Evolutionary conservation across 768 basidiomycete genomes (phyloP), one percentile per base, ranked within the genome.

Genomic region (Panellus pusillus): DNA sequence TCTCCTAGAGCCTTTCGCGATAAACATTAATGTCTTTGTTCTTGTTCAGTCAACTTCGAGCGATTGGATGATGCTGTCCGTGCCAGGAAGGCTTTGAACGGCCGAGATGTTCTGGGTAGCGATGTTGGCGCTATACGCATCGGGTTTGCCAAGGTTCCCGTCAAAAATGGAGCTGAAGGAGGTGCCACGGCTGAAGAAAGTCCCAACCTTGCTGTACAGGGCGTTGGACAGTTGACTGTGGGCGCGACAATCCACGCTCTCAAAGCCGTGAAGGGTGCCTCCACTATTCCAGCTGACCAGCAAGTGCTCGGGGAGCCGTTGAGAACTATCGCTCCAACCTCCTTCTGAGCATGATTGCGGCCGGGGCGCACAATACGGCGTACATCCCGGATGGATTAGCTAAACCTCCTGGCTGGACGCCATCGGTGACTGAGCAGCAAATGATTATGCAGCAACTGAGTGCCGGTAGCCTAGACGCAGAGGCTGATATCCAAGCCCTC

Each of bases 51-150:
- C 74, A 98, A 99, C 68, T 98, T 98, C 69, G 96, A 99, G 71
- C 86, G 93, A 51, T 79, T 98, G 24, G 97, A 98, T 66, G 96
- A 98, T 65, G 97, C 97, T 42, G 91, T 98, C 54, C 79, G 94
- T 31, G 97, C 97, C 29, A 82, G 96, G 58, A 97, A 97, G 70
- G 92, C 95, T 32, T 77, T 99, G 54, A 97, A 98, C 65, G 94
- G 94, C 29, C 87, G 93, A 40, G 96, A 98, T 67, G 91, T 98
- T 17, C 81, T 99, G 28, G 97, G 97, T 15, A 89, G 89, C 58
- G 96, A 98, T 53, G 93, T 98, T 50, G 97, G 97, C 29, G 91
- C 96, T 29, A 93, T 98, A 57, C 87, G 94, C 35, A 98, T 98
- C 58, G 96, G 94, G 7, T 98, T 94, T 67, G 96, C 96, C 51